Conservation (phyloP, 257 asterid genomes). For the Solanum pinnatisectum region DNA sequence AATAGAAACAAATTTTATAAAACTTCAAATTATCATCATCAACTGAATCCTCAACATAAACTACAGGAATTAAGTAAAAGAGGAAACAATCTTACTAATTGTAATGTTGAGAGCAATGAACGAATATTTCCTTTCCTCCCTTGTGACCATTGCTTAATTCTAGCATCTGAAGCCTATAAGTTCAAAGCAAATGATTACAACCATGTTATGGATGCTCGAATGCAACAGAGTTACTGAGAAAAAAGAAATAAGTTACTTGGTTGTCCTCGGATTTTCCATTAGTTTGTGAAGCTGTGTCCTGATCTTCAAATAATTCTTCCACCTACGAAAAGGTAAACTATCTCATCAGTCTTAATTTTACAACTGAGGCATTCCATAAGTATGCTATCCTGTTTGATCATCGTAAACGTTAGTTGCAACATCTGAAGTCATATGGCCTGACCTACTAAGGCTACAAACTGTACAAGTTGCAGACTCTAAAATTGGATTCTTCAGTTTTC, state of each 20-base stretch:
- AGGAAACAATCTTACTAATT: conserved; percentile 41
- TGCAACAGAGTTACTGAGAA: neutral
- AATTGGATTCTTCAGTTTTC: neutral
- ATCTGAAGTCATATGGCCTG: neutral
- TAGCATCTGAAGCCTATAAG: conserved; percentile 63
- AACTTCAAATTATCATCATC: neutral
- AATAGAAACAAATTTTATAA: neutral
- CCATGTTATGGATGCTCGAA: neutral
- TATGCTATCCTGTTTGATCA: neutral
- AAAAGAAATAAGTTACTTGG: conserved; percentile 29
- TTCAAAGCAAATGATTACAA: neutral
- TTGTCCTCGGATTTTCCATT: conserved; percentile 34
- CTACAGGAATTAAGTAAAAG: neutral
- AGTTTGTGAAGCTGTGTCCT: conserved; percentile 21
- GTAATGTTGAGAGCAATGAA: conserved; percentile 81
- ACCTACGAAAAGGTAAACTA: conserved; percentile 36
- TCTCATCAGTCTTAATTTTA: neutral
- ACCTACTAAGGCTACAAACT: neutral
- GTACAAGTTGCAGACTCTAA: neutral
- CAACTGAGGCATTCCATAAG: neutral
- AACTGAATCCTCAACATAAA: neutral
- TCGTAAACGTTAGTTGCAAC: neutral
- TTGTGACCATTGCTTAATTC: conserved; percentile 73
- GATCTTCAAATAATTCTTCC: conserved; percentile 45
- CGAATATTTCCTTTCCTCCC: conserved; percentile 97